phyloP scores from a whole-genome alignment of 1,284 basidiomycete species.

The Rhodotorula sp. region DNA sequence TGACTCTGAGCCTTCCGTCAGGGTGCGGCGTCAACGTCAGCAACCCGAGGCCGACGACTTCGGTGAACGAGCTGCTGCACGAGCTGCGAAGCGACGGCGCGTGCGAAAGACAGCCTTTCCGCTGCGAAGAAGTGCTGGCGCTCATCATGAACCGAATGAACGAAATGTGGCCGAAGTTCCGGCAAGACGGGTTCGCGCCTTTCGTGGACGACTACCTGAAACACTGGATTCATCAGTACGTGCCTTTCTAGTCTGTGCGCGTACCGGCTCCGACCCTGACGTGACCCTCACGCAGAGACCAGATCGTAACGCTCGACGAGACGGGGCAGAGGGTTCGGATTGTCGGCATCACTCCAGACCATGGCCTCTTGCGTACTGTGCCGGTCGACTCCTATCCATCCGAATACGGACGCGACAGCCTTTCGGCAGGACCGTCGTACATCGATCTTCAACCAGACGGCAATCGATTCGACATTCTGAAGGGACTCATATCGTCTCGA shows the following conservation, averaged over 20 bases:
- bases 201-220: constrained; percentile 60
- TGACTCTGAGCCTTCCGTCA: constrained; percentile 46
- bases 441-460: constrained; percentile 85
- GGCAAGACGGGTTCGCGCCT: constrained; percentile 54
- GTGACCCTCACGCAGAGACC: constrained; percentile 60
- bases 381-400: constrained; percentile 52
- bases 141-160: constrained; percentile 77
- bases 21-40: constrained; percentile 88
- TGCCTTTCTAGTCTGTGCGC: background rate
- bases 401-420: constrained; percentile 38
- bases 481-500: constrained; percentile 73
- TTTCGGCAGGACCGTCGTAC: constrained; percentile 44
- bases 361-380: constrained; percentile 81
- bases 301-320: constrained; percentile 78
- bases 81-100: constrained; percentile 44
- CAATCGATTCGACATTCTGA: constrained; percentile 95
- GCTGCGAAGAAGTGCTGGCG: constrained; percentile 73
- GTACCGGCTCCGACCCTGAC: background rate
- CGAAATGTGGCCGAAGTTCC: constrained; percentile 71
- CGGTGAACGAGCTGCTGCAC: constrained; percentile 67
- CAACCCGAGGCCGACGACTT: constrained; percentile 79
- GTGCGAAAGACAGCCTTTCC: constrained; percentile 52
- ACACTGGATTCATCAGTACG: constrained; percentile 86
- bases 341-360: constrained; percentile 78
- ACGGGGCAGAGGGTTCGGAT: constrained; percentile 69